Conservation (phyloP, 441 rosid species). For the Isatis lusitanica region DNA sequence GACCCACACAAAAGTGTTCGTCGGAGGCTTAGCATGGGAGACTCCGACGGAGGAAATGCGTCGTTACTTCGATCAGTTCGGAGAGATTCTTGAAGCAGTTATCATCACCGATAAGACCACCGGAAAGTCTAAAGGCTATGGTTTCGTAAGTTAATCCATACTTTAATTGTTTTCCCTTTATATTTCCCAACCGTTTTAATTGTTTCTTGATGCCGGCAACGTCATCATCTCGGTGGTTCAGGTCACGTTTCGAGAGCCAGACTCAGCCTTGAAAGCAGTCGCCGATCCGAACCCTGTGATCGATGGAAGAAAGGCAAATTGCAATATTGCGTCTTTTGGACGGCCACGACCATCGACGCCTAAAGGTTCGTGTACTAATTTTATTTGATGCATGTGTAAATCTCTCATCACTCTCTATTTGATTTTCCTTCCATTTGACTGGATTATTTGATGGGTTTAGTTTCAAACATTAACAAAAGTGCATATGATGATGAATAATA, state of each 20-base stretch:
- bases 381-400: background rate
- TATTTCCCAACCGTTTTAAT: background rate
- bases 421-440: background rate
- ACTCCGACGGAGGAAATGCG: slow-evolving; percentile 87
- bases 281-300: slow-evolving; percentile 81
- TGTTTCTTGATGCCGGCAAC: background rate
- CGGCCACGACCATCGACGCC: slow-evolving; percentile 86
- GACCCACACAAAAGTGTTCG: slow-evolving; percentile 82
- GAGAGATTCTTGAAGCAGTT: slow-evolving; percentile 96
- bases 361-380: slow-evolving; percentile 50
- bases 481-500: background rate
- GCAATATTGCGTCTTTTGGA: slow-evolving; percentile 88
- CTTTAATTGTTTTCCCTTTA: background rate
- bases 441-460: background rate
- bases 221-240: slow-evolving; percentile 31
- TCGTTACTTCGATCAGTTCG: slow-evolving; percentile 79
- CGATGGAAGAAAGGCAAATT: slow-evolving; percentile 88
- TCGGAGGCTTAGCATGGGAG: slow-evolving; percentile 98
- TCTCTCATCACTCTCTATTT: background rate
- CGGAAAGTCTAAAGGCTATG: slow-evolving; percentile 91
- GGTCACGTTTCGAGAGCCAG: slow-evolving; percentile 92
- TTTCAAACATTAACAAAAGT: background rate
- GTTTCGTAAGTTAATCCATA: slow-evolving; percentile 64
- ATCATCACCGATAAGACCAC: slow-evolving; percentile 79
- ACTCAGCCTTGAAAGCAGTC: slow-evolving; percentile 83